Evolutionary conservation across 2,329 filamentous ascomycete species (phyloP).

Genomic region (Colletotrichum magnum): DNA sequence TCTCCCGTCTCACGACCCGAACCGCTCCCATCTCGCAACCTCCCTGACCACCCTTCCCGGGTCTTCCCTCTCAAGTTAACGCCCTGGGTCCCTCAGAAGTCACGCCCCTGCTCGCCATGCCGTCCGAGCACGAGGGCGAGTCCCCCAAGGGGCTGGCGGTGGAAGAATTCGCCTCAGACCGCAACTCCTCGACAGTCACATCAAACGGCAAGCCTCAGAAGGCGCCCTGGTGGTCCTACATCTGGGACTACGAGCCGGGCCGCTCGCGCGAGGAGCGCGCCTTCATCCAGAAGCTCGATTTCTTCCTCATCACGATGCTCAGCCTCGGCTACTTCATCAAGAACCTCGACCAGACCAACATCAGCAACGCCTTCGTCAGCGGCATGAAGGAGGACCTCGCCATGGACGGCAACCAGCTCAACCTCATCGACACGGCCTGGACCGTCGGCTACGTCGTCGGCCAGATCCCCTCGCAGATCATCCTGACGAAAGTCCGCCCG

Average conservation of each 20-base stretch:
- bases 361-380: slow-evolving; percentile 46
- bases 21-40: neutral
- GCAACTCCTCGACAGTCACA: slow-evolving; percentile 2
- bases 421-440: slow-evolving; percentile 44
- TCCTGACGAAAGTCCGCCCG: slow-evolving; percentile 47
- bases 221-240: slow-evolving; percentile 52
- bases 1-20: neutral
- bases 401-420: slow-evolving; percentile 47
- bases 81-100: slow-evolving; percentile 28
- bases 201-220: neutral
- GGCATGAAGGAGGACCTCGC: slow-evolving; percentile 47
- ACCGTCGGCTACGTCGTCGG: slow-evolving; percentile 45
- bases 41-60: neutral
- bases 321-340: slow-evolving; percentile 42
- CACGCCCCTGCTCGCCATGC: slow-evolving; percentile 36
- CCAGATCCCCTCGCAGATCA: slow-evolving; percentile 48
- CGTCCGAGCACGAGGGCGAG: slow-evolving; percentile 35
- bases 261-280: slow-evolving; percentile 45
- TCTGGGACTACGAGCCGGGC: slow-evolving; percentile 47
- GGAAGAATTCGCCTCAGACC: slow-evolving; percentile 18
- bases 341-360: slow-evolving; percentile 47
- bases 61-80: slow-evolving; percentile 1
- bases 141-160: slow-evolving; percentile 27
- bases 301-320: slow-evolving; percentile 40
- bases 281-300: slow-evolving; percentile 47